phyloP scores from a whole-genome alignment of 768 basidiomycete genomes.

The Leucocoprinus birnbaumii region DNA sequence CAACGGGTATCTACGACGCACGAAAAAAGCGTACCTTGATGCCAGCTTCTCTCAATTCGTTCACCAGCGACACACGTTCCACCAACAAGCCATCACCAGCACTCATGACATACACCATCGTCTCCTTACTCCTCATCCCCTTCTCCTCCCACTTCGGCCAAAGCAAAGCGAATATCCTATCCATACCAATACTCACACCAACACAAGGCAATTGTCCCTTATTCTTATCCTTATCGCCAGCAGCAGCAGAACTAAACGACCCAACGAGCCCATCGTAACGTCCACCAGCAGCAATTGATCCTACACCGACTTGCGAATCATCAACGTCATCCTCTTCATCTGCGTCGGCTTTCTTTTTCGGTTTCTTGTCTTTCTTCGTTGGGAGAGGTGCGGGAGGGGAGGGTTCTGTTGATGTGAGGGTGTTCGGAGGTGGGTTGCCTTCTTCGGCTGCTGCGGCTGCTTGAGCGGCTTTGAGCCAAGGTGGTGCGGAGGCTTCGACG shows the following conservation, averaged over 20 bases:
- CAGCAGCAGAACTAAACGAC: slow-evolving; percentile 82
- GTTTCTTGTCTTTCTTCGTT: slow-evolving; percentile 25
- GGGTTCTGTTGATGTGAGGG: slow-evolving; percentile 23
- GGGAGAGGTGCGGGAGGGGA: slow-evolving; percentile 23
- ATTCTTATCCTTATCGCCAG: slow-evolving; percentile 61
- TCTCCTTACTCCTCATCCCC: slow-evolving; percentile 82
- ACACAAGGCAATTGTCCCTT: slow-evolving; percentile 76
- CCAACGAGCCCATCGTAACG: slow-evolving; percentile 95
- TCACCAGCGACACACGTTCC: slow-evolving; percentile 80
- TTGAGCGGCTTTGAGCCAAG: slow-evolving; percentile 62
- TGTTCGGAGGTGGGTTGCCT: slow-evolving; percentile 23
- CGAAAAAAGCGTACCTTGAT: slow-evolving; percentile 65
- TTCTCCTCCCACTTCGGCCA: slow-evolving; percentile 84
- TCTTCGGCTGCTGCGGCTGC: slow-evolving; percentile 37
- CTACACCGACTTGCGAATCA: slow-evolving; percentile 91
- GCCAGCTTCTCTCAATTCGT: slow-evolving; percentile 79
- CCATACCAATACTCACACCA: slow-evolving; percentile 90
- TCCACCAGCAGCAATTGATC: slow-evolving; percentile 99
- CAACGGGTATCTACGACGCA: not conserved
- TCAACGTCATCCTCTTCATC: slow-evolving; percentile 83
- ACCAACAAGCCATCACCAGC: slow-evolving; percentile 86
- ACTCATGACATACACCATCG: slow-evolving; percentile 91
- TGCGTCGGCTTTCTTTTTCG: slow-evolving; percentile 43
- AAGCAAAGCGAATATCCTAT: slow-evolving; percentile 88
- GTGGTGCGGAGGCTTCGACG: slow-evolving; percentile 91